Conservation (phyloP, 1,139 yeast genomes). For the Lodderomyces orthopsilosis region DNA sequence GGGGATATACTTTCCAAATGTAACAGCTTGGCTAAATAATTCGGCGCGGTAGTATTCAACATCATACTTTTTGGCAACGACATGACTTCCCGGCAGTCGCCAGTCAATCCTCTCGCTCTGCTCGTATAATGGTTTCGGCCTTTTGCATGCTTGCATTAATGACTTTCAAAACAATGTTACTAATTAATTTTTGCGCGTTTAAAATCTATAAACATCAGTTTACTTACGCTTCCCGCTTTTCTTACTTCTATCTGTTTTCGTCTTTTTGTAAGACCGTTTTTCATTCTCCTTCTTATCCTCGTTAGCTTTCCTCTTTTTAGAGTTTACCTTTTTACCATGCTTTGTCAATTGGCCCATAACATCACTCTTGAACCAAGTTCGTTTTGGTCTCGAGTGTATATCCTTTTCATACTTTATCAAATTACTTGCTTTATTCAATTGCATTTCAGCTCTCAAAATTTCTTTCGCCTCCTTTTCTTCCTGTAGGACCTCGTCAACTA, state of each 20-base stretch:
- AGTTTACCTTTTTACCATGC: slow-evolving; percentile 44
- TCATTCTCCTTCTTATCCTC: slow-evolving; percentile 41
- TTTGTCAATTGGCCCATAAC: slow-evolving; percentile 46
- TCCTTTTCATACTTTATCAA: slow-evolving; percentile 76
- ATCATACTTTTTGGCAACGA: slow-evolving; percentile 13
- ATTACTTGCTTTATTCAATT: slow-evolving; percentile 80
- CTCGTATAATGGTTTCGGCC: slow-evolving; percentile 2
- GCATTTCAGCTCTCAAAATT: slow-evolving; percentile 85
- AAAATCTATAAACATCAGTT: slow-evolving; percentile 1
- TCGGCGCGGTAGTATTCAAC: slow-evolving; percentile 18
- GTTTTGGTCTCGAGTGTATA: slow-evolving; percentile 83
- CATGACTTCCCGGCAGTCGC: slow-evolving; percentile 18
- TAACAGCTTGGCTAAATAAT: slow-evolving; percentile 17
- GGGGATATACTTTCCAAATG: slow-evolving; percentile 14
- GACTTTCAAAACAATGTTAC: not conserved
- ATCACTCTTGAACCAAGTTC: slow-evolving; percentile 83
- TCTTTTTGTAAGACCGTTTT: slow-evolving; percentile 64
- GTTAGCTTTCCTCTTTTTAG: slow-evolving; percentile 59
- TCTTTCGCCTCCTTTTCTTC: slow-evolving; percentile 92
- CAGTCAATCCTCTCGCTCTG: slow-evolving; percentile 9
- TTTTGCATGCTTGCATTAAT: slow-evolving; percentile 1
- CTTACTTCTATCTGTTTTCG: slow-evolving; percentile 57
- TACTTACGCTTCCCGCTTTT: slow-evolving; percentile 5
- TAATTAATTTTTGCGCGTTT: not conserved
- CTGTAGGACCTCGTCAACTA: slow-evolving; percentile 70